Base-by-base conservation (phyloP, 805 yeast genomes). In the Candida chilensis region DNA sequence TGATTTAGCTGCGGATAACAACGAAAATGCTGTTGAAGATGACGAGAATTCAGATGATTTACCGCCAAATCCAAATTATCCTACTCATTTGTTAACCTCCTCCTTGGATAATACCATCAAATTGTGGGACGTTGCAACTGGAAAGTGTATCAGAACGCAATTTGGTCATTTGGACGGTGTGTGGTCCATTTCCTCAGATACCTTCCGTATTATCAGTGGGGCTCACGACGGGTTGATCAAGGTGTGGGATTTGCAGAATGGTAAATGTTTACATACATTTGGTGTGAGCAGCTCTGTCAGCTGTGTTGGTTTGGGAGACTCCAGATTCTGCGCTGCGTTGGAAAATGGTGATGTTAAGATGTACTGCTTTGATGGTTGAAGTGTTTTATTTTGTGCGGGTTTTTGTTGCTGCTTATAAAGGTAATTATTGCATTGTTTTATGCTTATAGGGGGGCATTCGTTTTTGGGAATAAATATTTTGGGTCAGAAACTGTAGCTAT, bases 91-190 rank as follows among this genome's bases (percentile, higher is more conserved):
- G 33, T 56, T 88, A 16, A 80, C 96, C 0, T 86, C 94, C 11
- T 85, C 96, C 1, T 60, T 90, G 36, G 97, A 88, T 53, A 87
- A 87, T 54, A 88, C 96, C 5, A 86, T 88, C 52, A 86, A 88
- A 50, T 54, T 90, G 28, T 88, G 96, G 96, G 94, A 86, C 42
- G 80, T 87, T 18, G 65, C 64, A 37, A 74, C 92, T 1, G 96
- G 96, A 3, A 74, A 76, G 51, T 90, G 97, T 48, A 73, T 87
- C 8, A 67, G 96, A 34, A 92, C 98, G 0, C 90, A 92, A 53
- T 92, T 90, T 60, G 98, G 98, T 3, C 98, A 92, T 50, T 86
- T 90, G 32, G 97, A 92, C 55, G 98, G 98, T 15, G 95, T 92
- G 13, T 90, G 97, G 96, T 86, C 90, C 26, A 81, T 92, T 33